These are phyloP conservation scores for Nepenthes alata DNA, from an alignment of 179 eudicot genomes.

Conservation along the genomic window DNA sequence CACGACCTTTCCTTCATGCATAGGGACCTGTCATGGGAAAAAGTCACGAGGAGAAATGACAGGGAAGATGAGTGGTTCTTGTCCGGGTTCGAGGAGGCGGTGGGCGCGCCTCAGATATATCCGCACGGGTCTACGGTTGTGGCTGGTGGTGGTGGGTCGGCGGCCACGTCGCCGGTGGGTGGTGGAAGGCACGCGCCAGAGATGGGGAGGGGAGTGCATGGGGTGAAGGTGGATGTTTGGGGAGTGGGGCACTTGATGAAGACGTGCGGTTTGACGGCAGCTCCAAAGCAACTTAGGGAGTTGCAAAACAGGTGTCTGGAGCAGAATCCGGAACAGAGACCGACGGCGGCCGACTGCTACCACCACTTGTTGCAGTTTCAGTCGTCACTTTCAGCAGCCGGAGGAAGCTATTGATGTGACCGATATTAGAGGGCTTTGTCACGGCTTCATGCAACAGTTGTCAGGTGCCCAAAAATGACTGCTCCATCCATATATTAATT, in stretches of 20 bases:
- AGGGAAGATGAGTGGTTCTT: conserved; percentile 48
- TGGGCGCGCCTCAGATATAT: conserved; percentile 56
- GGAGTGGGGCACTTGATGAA: conserved; percentile 63
- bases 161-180: neutral
- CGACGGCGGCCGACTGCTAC: conserved; percentile 88
- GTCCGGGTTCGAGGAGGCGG: conserved; percentile 64
- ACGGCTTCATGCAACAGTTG: no score
- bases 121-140: conserved; percentile 14
- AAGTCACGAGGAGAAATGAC: conserved; percentile 23
- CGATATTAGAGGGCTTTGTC: no score
- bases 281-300: conserved; percentile 44
- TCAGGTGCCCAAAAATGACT: no score
- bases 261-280: conserved; percentile 47
- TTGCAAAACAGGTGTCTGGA: conserved; percentile 57
- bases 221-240: conserved; percentile 81
- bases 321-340: conserved; percentile 59
- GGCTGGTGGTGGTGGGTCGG: neutral
- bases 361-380: conserved; percentile 78
- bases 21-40: conserved; percentile 65
- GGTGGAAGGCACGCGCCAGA: conserved; percentile 51
- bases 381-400: conserved; percentile 37
- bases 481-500: no score
- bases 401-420: conserved; percentile 15
- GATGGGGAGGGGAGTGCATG: conserved; percentile 65
- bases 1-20: conserved; percentile 82